Evolutionary conservation across 352 stramenopile genomes (phyloP).

Genomic region (Thalassiosira pacifica): DNA sequence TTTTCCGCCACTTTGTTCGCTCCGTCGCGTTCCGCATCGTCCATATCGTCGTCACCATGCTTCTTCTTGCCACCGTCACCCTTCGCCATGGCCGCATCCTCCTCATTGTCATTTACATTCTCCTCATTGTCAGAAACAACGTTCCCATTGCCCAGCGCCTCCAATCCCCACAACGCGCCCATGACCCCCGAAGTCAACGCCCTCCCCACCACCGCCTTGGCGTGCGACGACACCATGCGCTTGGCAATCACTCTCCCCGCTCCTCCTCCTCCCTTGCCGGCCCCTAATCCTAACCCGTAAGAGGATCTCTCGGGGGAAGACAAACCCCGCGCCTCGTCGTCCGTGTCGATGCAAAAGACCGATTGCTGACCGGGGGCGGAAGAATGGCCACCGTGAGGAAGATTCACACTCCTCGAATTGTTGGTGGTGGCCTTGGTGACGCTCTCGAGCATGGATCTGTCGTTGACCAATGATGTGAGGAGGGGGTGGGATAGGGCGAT

Average conservation of each 20-base stretch:
- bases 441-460: conserved; percentile 40
- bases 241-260: background rate
- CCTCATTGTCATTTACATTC: background rate
- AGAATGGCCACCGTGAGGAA: too few relatives aligned
- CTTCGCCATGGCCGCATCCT: background rate
- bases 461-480: conserved; percentile 30
- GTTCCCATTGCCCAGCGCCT: conserved; percentile 36
- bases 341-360: too few relatives aligned
- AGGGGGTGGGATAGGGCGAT: conserved; percentile 40
- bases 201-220: conserved; percentile 50
- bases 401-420: too few relatives aligned
- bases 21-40: background rate
- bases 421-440: conserved; percentile 39
- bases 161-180: conserved; percentile 55
- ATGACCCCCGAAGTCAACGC: conserved; percentile 53
- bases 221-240: conserved; percentile 39
- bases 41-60: conserved; percentile 2
- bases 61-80: background rate
- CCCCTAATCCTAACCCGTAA: too few relatives aligned
- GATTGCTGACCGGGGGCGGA: too few relatives aligned
- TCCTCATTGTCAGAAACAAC: background rate
- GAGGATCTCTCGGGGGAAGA: too few relatives aligned
- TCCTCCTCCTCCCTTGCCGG: conserved; percentile 1
- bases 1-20: background rate
- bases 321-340: too few relatives aligned